Evolutionary conservation across 202 grass and related monocot species (phyloP).

Genomic region (Setaria viridis): DNA sequence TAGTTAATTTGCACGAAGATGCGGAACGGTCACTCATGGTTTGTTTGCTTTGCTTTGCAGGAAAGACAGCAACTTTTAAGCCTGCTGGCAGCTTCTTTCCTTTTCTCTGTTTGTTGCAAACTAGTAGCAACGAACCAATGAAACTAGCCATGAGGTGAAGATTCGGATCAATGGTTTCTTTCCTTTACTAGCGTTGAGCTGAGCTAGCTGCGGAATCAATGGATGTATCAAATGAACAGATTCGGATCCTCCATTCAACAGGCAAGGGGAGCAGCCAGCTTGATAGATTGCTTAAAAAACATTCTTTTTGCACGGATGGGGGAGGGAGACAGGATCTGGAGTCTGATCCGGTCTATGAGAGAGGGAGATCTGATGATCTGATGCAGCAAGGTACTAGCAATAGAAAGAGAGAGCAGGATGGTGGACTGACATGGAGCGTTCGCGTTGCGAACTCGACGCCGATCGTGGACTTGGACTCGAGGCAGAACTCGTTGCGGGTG

Average conservation of each 20-base stretch:
- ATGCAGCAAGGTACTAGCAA: not conserved
- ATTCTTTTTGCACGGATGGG: not conserved
- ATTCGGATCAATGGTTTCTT: too few relatives aligned
- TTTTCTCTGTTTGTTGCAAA: not conserved
- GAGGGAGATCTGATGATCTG: not conserved
- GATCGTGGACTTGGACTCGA: conserved; percentile 96
- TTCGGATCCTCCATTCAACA: not conserved
- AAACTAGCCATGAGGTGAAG: too few relatives aligned
- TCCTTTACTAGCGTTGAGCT: not conserved
- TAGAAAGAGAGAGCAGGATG: too few relatives aligned
- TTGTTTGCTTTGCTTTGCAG: conserved; percentile 24
- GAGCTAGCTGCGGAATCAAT: not conserved
- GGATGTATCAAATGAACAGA: not conserved
- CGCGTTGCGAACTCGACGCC: conserved; percentile 94
- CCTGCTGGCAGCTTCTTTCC: not conserved
- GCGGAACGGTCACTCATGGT: not conserved
- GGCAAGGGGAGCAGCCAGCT: not conserved
- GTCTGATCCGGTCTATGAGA: not conserved
- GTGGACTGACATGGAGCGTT: conserved; percentile 64
- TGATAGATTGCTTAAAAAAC: not conserved
- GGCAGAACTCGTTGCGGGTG: conserved; percentile 97
- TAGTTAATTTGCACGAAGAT: not conserved
- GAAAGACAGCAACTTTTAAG: conserved; percentile 14
- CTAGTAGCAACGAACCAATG: not conserved
- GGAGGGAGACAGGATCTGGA: not conserved